Evolutionary conservation across 345 rosid species (phyloP).

Genomic region (Hibiscus trionum): DNA sequence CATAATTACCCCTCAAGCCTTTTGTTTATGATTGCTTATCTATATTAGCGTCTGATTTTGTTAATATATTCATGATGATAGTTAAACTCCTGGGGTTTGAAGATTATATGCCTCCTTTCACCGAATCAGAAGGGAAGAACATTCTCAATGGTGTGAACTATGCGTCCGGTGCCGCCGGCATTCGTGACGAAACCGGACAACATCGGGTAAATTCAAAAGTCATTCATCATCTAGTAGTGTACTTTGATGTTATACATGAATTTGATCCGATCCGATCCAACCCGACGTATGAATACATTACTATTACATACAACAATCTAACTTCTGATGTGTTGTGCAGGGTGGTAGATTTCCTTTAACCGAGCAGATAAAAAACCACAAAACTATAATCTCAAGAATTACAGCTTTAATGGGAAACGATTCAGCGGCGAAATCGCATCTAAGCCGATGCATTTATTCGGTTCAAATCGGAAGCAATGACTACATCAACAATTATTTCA

Average conservation of each 20-base stretch:
- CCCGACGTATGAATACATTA: background rate
- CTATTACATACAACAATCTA: background rate
- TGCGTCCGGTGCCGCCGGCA: constrained; percentile 62
- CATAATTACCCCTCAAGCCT: background rate
- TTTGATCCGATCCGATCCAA: too few relatives aligned
- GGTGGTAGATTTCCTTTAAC: constrained; percentile 30
- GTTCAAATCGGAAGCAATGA: constrained; percentile 41
- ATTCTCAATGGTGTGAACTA: constrained; percentile 52
- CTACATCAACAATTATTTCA: constrained; percentile 46
- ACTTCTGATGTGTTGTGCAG: constrained; percentile 3
- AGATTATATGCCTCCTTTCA: constrained; percentile 31
- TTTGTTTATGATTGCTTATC: background rate
- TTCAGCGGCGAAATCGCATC: constrained; percentile 6
- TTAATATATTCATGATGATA: constrained; percentile 1
- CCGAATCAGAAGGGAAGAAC: constrained; percentile 5
- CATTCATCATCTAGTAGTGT: background rate
- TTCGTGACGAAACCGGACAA: constrained; percentile 39
- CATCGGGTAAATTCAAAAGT: constrained; percentile 24
- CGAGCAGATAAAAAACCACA: constrained; percentile 33
- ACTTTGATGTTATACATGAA: background rate
- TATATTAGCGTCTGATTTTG: background rate
- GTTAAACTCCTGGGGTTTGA: constrained; percentile 39
- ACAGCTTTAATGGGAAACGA: background rate
- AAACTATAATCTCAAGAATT: constrained; percentile 12
- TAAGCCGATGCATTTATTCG: constrained; percentile 33